phyloP scores from a whole-genome alignment of 2,329 filamentous ascomycete genomes.

The Penicillium sp. region DNA sequence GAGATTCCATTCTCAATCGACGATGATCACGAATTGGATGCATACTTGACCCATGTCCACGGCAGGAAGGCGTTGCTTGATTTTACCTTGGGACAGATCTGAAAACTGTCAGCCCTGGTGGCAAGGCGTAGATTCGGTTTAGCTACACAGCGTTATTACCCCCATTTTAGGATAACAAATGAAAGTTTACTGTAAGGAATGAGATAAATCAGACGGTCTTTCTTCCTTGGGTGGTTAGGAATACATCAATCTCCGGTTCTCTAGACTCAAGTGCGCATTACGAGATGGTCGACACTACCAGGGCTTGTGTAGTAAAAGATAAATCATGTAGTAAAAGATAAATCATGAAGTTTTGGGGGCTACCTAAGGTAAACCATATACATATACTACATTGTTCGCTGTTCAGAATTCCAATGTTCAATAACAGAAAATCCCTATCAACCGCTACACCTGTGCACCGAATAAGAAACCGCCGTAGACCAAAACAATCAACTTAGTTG shows the following conservation, averaged over 20 bases:
- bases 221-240: background rate
- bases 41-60: slow-evolving; percentile 66
- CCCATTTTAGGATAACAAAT: background rate
- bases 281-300: background rate
- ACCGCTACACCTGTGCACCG: slow-evolving; percentile 12
- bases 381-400: slow-evolving; percentile 21
- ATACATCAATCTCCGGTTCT: background rate
- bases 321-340: slow-evolving; percentile 5
- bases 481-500: slow-evolving; percentile 10
- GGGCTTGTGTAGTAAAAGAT: background rate
- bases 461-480: background rate
- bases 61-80: slow-evolving; percentile 55
- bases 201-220: background rate
- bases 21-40: slow-evolving; percentile 67
- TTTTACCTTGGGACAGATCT: slow-evolving; percentile 39
- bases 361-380: background rate
- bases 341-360: slow-evolving; percentile 1
- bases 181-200: background rate
- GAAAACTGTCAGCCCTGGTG: background rate
- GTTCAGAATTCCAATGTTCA: slow-evolving; percentile 12
- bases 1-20: slow-evolving; percentile 66
- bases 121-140: background rate
- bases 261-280: background rate
- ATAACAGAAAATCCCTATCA: slow-evolving; percentile 1
- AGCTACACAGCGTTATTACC: background rate